Evolutionary conservation across 306 rosid species (phyloP), one percentile per base, ranked within the genome.

Genomic region (Inga leiocalycina): DNA sequence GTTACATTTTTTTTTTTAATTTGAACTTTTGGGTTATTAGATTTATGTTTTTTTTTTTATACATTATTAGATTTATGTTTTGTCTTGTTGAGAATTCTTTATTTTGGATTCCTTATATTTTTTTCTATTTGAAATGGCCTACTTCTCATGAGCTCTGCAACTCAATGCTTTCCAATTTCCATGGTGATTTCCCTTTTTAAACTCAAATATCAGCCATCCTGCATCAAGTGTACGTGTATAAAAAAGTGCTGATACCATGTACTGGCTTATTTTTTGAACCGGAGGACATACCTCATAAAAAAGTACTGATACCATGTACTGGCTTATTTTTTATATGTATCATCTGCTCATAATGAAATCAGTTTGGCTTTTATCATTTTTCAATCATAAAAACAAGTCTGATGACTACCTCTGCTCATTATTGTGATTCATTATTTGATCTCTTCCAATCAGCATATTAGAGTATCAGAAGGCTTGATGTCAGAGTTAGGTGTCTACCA

Each of bases 21-120:
- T 52, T 35, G 52, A 86, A 87, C 57, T 49, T 49, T 62, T 74
- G 86, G 75, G 34, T 64, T 20, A 37, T 37, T 68, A 3, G 17
- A 39, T 68, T 37, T 8, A 67, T 6, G 70, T 64, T 65, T 65
- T 32, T 27, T 27, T 27, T 27, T 27, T 27, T 0, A 27, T 27
- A 27, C 30, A 27, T 54, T 20, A 37, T 37, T 68, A 3, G 17
- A 39, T 68, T 37, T 8, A 67, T 6, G 70, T 64, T 65, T 65
- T 32, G 22, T 2, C 85, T 27, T 70, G 82, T 67, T 5, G 43
- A 39, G 43, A 39, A 39, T 39, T 39, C 43, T 39, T 39, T 39
- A 39, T 39, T 39, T 39, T 39, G 43, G 8, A 39, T 39, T 39
- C 8, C 43, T 39, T 39, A 39, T 39, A 39, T 39, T 39, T 39